These are phyloP conservation scores for Galeopsis tetrahit DNA, from an alignment of 257 asterid species.

Conservation along the genomic window DNA sequence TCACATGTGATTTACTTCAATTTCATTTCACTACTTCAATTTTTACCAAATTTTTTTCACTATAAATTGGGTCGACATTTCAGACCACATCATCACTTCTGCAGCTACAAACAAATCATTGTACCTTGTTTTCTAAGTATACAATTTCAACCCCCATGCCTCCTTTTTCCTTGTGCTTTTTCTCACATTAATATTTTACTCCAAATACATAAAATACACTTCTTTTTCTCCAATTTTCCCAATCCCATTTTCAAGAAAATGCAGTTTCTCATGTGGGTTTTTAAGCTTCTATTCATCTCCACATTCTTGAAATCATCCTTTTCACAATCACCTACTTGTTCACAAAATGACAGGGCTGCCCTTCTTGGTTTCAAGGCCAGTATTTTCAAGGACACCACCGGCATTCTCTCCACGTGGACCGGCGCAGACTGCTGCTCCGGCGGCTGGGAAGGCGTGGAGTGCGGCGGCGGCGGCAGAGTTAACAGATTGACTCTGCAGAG, in stretches of 20 bases:
- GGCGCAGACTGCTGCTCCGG: conserved; percentile 85
- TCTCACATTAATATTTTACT: too few species aligned
- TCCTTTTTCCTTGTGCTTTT: conserved; percentile 27
- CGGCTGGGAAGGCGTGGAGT: conserved; percentile 95
- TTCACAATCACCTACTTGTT: conserved; percentile 47
- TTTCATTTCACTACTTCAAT: conserved; percentile 35
- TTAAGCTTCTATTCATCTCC: conserved; percentile 43
- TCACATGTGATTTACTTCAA: conserved; percentile 66
- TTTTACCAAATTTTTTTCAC: conserved; percentile 25
- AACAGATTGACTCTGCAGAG: conserved; percentile 60
- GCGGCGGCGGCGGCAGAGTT: conserved; percentile 70
- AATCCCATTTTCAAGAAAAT: conserved; percentile 46
- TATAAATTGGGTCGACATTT: conserved; percentile 55
- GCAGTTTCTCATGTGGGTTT: conserved; percentile 53
- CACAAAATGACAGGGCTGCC: conserved; percentile 66
- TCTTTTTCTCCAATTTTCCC: neutral
- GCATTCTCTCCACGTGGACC: conserved; percentile 69
- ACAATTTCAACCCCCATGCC: conserved; percentile 38
- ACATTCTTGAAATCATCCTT: conserved; percentile 28
- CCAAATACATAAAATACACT: neutral
- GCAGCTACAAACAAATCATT: conserved; percentile 53
- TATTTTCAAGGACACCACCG: conserved; percentile 72
- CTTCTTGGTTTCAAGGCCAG: conserved; percentile 76
- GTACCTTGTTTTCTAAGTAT: conserved; percentile 56
- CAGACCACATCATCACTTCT: conserved; percentile 51